Evolutionary conservation across 441 rosid genomes (phyloP).

Genomic region (Monsonia emarginata): DNA sequence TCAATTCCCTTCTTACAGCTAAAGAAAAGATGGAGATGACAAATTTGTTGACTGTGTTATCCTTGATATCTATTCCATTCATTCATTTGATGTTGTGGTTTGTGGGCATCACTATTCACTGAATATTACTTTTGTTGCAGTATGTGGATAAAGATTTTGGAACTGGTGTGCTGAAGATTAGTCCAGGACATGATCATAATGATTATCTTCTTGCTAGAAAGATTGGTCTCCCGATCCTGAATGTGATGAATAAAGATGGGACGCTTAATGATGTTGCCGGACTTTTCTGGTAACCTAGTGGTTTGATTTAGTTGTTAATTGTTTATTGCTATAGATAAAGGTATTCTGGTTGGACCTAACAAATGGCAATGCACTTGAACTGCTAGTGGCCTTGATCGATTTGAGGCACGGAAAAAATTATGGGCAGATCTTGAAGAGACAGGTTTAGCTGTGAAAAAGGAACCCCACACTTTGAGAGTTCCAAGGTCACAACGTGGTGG

Average conservation of each 20-base stretch:
- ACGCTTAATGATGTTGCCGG: constrained; percentile 94
- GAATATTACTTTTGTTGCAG: constrained; percentile 36
- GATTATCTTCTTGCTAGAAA: constrained; percentile 94
- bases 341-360: constrained; percentile 18
- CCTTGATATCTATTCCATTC: neutral
- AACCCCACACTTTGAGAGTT: constrained; percentile 60
- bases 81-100: constrained; percentile 3
- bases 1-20: neutral
- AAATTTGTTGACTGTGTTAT: neutral
- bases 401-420: constrained; percentile 70
- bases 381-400: constrained; percentile 81
- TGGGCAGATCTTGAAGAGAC: constrained; percentile 98
- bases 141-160: constrained; percentile 96
- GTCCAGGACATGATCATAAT: constrained; percentile 97
- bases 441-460: constrained; percentile 79
- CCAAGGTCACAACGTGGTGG: constrained; percentile 98
- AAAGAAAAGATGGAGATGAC: neutral
- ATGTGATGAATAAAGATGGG: constrained; percentile 95
- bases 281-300: constrained; percentile 51
- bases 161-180: constrained; percentile 95
- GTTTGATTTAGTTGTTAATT: constrained; percentile 11
- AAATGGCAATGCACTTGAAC: constrained; percentile 16
- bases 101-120: constrained; percentile 11
- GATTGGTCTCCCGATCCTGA: constrained; percentile 90
- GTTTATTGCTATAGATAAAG: constrained; percentile 14